Conservation (phyloP, 441 rosid species). For the Populus hybrid region DNA sequence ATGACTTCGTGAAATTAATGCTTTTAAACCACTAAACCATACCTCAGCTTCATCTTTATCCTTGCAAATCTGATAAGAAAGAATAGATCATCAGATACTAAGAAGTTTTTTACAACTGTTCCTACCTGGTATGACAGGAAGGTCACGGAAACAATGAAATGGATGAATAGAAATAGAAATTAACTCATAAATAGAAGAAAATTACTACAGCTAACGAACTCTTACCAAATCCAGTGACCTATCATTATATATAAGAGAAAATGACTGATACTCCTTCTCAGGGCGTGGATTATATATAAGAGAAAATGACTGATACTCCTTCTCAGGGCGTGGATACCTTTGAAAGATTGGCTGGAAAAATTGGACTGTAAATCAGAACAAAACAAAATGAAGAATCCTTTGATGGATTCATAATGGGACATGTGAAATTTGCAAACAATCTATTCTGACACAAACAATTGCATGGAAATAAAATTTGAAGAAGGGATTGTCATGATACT, state of each 20-base stretch:
- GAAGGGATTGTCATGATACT: neutral
- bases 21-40: conserved; percentile 80
- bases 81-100: conserved; percentile 5
- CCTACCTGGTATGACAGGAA: neutral
- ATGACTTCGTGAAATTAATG: conserved; percentile 43
- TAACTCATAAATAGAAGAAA: conserved; percentile 1
- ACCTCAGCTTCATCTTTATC: conserved; percentile 37
- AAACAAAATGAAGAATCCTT: neutral
- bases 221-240: conserved; percentile 86
- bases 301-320: conserved; percentile 75
- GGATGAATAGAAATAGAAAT: neutral
- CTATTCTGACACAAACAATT: neutral
- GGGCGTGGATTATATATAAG: conserved; percentile 34
- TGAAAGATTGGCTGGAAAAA: conserved; percentile 64
- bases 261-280: conserved; percentile 31
- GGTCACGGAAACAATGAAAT: neutral
- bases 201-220: neutral
- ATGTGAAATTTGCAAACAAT: neutral
- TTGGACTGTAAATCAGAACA: conserved; percentile 23
- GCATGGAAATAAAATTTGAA: neutral
- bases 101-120: neutral
- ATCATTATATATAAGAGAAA: no score
- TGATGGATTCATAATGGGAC: neutral
- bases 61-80: conserved; percentile 66
- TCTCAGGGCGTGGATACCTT: conserved; percentile 89